phyloP scores from a whole-genome alignment of 2,329 filamentous ascomycete species.

The Aspergillus felis region DNA sequence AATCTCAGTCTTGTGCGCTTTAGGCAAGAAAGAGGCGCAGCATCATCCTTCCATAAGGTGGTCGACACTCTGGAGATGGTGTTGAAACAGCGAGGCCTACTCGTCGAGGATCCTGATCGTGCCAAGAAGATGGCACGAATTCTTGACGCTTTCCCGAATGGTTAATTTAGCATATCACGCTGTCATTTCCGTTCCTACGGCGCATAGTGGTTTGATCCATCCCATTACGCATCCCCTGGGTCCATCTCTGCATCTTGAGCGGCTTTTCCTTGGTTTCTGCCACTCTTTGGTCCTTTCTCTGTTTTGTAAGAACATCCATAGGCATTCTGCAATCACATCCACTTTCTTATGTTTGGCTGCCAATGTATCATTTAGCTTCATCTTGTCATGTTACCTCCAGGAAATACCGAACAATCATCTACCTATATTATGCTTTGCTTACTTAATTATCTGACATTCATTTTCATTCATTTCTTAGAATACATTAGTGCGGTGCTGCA shows the following conservation, averaged over 20 bases:
- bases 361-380: not conserved
- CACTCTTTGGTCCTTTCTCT: not conserved
- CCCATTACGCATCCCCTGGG: not conserved
- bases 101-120: constrained; percentile 65
- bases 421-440: not conserved
- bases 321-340: not conserved
- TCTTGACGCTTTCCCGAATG: constrained; percentile 25
- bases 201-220: not conserved
- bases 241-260: not conserved
- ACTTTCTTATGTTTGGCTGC: not conserved
- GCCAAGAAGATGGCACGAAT: constrained; percentile 62
- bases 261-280: not conserved
- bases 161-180: constrained; percentile 1
- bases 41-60: constrained; percentile 80
- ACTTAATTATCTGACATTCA: too few species aligned
- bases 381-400: not conserved
- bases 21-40: constrained; percentile 86
- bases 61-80: constrained; percentile 71
- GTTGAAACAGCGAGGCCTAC: constrained; percentile 60
- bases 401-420: not conserved
- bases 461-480: too few species aligned
- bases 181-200: not conserved
- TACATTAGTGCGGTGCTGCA: too few species aligned
- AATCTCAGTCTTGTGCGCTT: constrained; percentile 78
- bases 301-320: not conserved